Percentiles rank a stretch among this genome's conserved stretches.
Conservation (phyloP, 2,329 filamentous ascomycete species). For the Lojkania enalia region DNA sequence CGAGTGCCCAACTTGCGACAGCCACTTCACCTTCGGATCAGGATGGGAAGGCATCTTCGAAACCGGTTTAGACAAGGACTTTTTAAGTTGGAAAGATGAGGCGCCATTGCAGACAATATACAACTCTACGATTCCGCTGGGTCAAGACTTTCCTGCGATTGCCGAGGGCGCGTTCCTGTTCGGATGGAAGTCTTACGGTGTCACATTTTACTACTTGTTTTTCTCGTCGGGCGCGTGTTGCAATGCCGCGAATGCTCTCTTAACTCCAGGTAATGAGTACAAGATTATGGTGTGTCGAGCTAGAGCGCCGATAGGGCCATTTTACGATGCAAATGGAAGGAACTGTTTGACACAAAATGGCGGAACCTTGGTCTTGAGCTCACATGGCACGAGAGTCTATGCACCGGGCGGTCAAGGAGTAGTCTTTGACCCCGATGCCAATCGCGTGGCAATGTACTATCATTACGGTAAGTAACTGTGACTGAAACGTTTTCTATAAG, state of each 20-base stretch:
- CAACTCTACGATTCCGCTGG: constrained; percentile 18
- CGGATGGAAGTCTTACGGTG: constrained; percentile 37
- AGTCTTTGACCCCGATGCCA: constrained; percentile 18
- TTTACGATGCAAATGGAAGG: constrained; percentile 39
- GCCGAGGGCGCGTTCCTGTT: constrained; percentile 60
- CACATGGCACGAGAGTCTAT: constrained; percentile 51
- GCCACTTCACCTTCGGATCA: constrained; percentile 64
- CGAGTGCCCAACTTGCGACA: constrained; percentile 27
- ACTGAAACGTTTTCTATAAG: neutral
- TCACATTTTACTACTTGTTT: constrained; percentile 63
- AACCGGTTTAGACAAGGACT: constrained; percentile 48
- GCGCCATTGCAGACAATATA: constrained; percentile 19
- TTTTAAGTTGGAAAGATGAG: constrained; percentile 11
- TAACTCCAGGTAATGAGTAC: constrained; percentile 62
- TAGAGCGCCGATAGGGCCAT: constrained; percentile 53
- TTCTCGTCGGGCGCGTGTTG: constrained; percentile 65
- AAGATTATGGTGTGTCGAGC: constrained; percentile 65
- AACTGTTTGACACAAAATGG: constrained; percentile 55
- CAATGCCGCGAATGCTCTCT: constrained; percentile 52
- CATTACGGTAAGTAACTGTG: constrained; percentile 34
- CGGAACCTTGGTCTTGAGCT: constrained; percentile 62
- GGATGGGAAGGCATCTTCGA: constrained; percentile 70
- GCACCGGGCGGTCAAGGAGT: constrained; percentile 40
- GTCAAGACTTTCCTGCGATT: constrained; percentile 15
- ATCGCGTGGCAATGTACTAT: constrained; percentile 34